Conservation (phyloP, 2,329 filamentous ascomycete genomes). For the Aquanectria penicillioides region DNA sequence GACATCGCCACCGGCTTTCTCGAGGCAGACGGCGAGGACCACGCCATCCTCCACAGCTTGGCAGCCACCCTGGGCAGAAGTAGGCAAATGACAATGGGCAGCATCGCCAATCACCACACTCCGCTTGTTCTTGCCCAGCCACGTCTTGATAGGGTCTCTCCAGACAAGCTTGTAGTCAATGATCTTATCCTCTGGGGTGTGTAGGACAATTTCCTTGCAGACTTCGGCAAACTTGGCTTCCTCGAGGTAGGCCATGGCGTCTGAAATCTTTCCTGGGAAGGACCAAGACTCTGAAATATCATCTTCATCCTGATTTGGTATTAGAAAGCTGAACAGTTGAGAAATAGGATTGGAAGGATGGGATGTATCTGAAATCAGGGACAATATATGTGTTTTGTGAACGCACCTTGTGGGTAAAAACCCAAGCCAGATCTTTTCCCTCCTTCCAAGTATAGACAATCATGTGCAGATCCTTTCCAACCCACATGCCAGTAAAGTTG, state of each 20-base stretch:
- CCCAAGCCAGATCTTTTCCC: conserved; percentile 10
- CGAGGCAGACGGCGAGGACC: neutral
- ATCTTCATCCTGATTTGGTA: neutral
- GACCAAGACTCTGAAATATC: conserved; percentile 15
- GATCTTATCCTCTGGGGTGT: conserved; percentile 2
- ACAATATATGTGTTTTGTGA: no score
- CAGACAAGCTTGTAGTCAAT: conserved; percentile 20
- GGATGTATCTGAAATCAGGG: no score
- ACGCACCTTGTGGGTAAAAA: conserved; percentile 7
- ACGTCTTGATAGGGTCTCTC: conserved; percentile 12
- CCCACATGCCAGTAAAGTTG: conserved; percentile 7
- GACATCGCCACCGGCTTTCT: conserved; percentile 8
- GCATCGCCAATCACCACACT: conserved; percentile 9
- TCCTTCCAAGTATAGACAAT: conserved; percentile 17
- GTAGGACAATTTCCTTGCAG: neutral
- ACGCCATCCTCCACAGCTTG: conserved; percentile 13
- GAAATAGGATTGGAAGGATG: no score
- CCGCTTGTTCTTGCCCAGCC: neutral
- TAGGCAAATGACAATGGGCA: conserved; percentile 16
- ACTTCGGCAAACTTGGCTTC: conserved; percentile 12
- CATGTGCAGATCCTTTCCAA: conserved; percentile 10
- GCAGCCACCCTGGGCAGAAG: conserved; percentile 10
- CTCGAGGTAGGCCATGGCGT: conserved; percentile 3
- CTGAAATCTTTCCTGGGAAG: neutral
- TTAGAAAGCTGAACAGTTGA: neutral